Evolutionary conservation across 148 eudicot genomes (phyloP).

Genomic region (Suaeda aralocaspica): DNA sequence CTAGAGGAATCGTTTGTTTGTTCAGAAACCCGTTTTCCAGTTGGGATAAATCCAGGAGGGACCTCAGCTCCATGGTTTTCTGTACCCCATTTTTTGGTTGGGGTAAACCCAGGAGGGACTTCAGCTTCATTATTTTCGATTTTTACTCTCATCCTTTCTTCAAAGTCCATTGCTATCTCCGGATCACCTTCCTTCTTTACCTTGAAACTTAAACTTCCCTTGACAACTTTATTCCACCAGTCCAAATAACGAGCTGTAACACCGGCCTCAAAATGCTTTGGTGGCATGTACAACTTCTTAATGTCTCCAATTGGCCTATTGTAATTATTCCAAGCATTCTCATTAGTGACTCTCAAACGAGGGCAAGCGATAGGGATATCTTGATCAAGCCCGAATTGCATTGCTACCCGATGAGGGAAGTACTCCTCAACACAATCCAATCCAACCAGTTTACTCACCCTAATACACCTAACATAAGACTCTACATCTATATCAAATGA

Average conservation of each 20-base stretch:
- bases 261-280: slow-evolving; percentile 25
- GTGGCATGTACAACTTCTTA: slow-evolving; percentile 32
- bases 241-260: slow-evolving; percentile 33
- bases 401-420: slow-evolving; percentile 52
- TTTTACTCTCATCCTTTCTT: slow-evolving; percentile 14
- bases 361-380: slow-evolving; percentile 36
- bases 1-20: not conserved
- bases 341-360: not conserved
- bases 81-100: slow-evolving; percentile 16
- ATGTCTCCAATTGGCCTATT: slow-evolving; percentile 22
- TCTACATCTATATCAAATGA: slow-evolving; percentile 18
- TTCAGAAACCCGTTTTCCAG: not conserved
- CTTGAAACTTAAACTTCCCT: not conserved
- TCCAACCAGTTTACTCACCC: slow-evolving; percentile 40
- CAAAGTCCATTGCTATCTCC: not conserved
- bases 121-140: slow-evolving; percentile 19
- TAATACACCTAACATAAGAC: slow-evolving; percentile 34
- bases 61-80: slow-evolving; percentile 21
- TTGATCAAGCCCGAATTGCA: slow-evolving; percentile 57
- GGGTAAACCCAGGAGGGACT: slow-evolving; percentile 34
- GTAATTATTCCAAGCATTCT: slow-evolving; percentile 25
- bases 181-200: not conserved
- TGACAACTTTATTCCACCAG: slow-evolving; percentile 30
- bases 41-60: slow-evolving; percentile 34
- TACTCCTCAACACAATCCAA: slow-evolving; percentile 37